These are phyloP conservation scores for Sistotremastrum suecicum DNA, from an alignment of 768 basidiomycete genomes.

Conservation along the genomic window DNA sequence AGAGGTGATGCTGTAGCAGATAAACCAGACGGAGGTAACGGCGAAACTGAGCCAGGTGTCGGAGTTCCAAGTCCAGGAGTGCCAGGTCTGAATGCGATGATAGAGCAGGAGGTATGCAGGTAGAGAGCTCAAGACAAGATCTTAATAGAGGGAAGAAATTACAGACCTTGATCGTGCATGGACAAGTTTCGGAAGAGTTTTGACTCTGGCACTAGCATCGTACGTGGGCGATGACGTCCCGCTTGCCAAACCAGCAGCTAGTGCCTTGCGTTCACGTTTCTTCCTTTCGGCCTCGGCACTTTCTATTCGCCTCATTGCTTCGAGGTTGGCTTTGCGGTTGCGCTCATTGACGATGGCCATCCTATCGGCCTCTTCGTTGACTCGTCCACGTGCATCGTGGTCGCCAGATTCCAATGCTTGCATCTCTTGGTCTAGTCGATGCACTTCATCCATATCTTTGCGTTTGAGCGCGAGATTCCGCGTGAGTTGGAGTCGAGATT, in stretches of 20 bases:
- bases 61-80: slow-evolving; percentile 38
- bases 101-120: slow-evolving; percentile 4
- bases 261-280: slow-evolving; percentile 50
- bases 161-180: slow-evolving; percentile 49
- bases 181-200: slow-evolving; percentile 45
- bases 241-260: slow-evolving; percentile 22
- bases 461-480: slow-evolving; percentile 65
- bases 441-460: slow-evolving; percentile 51
- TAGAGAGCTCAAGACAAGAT: slow-evolving; percentile 7
- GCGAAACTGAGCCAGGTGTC: slow-evolving; percentile 22
- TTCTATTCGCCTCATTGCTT: slow-evolving; percentile 68
- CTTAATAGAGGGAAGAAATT: slow-evolving; percentile 2
- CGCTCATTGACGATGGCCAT: slow-evolving; percentile 80
- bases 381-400: slow-evolving; percentile 7
- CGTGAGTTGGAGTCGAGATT: slow-evolving; percentile 52
- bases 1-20: slow-evolving; percentile 1
- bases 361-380: slow-evolving; percentile 26
- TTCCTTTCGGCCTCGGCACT: slow-evolving; percentile 53
- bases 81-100: slow-evolving; percentile 12
- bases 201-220: slow-evolving; percentile 57
- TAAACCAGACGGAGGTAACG: slow-evolving; percentile 15
- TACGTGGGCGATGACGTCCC: slow-evolving; percentile 23
- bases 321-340: slow-evolving; percentile 74
- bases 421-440: slow-evolving; percentile 48
- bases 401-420: slow-evolving; percentile 27